Conservation (phyloP, 1,284 basidiomycete species). For the Leccinum colubrinum region DNA sequence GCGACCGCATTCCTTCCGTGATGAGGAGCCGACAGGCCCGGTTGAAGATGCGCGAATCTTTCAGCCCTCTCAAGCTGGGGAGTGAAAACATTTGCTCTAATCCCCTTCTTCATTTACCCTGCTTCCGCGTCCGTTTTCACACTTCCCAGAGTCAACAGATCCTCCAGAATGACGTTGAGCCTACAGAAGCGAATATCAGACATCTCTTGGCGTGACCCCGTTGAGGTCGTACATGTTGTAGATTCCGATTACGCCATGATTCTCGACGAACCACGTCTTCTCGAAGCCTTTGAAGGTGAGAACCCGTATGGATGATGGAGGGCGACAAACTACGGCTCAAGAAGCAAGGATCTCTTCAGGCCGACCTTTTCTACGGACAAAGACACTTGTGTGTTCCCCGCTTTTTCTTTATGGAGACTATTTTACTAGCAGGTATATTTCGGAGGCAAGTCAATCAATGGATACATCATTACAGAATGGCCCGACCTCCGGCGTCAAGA, state of each 20-base stretch:
- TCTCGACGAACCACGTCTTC: constrained; percentile 20
- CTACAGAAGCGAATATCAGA: constrained; percentile 1
- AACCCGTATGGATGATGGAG: constrained; percentile 23
- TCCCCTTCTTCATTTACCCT: background rate
- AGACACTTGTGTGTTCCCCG: background rate
- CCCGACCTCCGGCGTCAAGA: constrained; percentile 13
- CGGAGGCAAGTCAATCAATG: background rate
- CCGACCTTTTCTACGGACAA: background rate
- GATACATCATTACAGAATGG: constrained; percentile 14
- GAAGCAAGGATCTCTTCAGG: constrained; percentile 3
- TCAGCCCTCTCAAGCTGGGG: background rate
- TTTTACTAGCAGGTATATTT: background rate
- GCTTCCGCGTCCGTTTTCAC: background rate
- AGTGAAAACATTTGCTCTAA: background rate
- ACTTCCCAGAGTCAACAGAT: background rate
- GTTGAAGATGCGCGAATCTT: background rate
- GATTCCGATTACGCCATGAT: constrained; percentile 13
- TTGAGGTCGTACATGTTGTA: constrained; percentile 17
- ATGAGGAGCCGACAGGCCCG: background rate
- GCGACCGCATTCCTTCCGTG: background rate
- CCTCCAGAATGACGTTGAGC: background rate
- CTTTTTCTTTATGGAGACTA: background rate
- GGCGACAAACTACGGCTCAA: constrained; percentile 22
- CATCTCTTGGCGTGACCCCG: constrained; percentile 16
- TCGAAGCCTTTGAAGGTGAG: constrained; percentile 12